phyloP scores from a whole-genome alignment of 139 green algal genomes.

The Eudorina sp. region DNA sequence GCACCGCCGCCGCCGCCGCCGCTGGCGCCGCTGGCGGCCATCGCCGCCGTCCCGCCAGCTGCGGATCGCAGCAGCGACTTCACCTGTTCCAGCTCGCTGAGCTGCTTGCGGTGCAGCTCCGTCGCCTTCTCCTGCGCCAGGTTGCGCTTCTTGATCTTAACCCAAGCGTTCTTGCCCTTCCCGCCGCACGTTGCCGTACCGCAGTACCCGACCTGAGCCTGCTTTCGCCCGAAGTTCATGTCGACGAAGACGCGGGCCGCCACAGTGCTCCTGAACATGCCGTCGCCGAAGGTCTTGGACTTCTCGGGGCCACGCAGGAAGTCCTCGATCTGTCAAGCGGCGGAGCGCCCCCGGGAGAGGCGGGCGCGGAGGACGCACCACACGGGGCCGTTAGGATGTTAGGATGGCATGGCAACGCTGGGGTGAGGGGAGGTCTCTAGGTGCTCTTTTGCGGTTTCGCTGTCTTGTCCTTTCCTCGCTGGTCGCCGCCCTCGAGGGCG shows the following conservation, averaged over 20 bases:
- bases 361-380: no score
- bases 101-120: neutral
- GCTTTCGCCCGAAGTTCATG: neutral
- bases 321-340: neutral
- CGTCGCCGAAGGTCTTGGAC: neutral
- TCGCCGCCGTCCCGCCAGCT: no score
- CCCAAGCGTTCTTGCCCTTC: neutral
- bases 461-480: no score
- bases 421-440: no score
- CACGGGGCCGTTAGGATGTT: no score
- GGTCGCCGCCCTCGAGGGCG: no score
- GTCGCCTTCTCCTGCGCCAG: no score
- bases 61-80: neutral
- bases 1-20: neutral
- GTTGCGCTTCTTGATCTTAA: no score
- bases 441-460: no score
- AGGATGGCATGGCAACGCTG: no score
- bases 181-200: neutral
- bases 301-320: slow-evolving; percentile 3
- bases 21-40: neutral
- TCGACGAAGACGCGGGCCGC: neutral
- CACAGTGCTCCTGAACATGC: neutral
- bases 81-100: neutral
- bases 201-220: neutral
- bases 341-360: neutral